Percentiles rank a stretch among this genome's conserved stretches.
Conservation (phyloP, 805 yeast species). For the Kazachstania taianensis region DNA sequence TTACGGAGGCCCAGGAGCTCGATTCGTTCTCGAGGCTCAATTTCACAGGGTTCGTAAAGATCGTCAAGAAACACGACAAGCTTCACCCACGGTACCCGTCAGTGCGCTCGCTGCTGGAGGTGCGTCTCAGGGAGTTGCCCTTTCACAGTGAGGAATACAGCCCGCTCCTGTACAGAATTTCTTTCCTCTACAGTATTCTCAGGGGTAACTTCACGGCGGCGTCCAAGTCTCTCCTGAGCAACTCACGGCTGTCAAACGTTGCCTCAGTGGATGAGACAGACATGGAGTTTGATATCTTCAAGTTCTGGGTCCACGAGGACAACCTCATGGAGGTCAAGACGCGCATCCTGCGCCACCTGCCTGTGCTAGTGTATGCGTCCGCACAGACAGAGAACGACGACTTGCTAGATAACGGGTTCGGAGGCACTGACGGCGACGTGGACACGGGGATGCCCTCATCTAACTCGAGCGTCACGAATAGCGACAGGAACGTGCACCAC, state of each 20-base stretch:
- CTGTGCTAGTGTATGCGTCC: conserved; percentile 67
- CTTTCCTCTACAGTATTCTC: conserved; percentile 69
- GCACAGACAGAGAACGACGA: conserved; percentile 28
- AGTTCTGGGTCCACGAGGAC: conserved; percentile 97
- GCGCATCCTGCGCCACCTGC: conserved; percentile 84
- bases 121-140: conserved; percentile 77
- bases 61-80: conserved; percentile 93
- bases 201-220: conserved; percentile 44
- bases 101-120: conserved; percentile 83
- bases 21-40: conserved; percentile 86
- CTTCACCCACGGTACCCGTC: conserved; percentile 70
- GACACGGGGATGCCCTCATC: conserved; percentile 20
- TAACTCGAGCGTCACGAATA: conserved; percentile 38
- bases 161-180: conserved; percentile 75
- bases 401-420: conserved; percentile 15
- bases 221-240: conserved; percentile 31
- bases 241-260: conserved; percentile 28
- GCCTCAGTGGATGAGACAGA: conserved; percentile 25
- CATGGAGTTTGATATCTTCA: conserved; percentile 49
- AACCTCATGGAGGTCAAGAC: conserved; percentile 95
- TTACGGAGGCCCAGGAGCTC: conserved; percentile 70
- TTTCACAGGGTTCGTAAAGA: conserved; percentile 89
- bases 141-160: conserved; percentile 92
- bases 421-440: no score
- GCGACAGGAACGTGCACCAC: conserved; percentile 13